These are phyloP conservation scores for Penicillium egyptiacum DNA, from an alignment of 495 filamentous ascomycete species.

Conservation along the genomic window DNA sequence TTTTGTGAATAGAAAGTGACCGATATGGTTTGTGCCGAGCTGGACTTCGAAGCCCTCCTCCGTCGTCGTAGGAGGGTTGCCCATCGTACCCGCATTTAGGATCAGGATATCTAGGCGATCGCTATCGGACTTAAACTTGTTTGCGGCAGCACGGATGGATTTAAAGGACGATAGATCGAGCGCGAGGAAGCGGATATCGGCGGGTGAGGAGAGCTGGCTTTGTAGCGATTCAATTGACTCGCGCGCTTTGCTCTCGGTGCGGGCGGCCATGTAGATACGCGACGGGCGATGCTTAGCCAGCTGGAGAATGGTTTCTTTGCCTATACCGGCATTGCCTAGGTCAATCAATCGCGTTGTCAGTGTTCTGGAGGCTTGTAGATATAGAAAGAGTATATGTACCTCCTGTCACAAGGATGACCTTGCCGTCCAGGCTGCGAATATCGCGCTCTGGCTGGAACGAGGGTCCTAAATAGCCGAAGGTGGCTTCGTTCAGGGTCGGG, in stretches of 20 bases:
- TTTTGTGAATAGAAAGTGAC: slow-evolving; percentile 61
- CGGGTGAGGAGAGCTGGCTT: slow-evolving; percentile 36
- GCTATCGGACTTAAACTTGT: slow-evolving; percentile 45
- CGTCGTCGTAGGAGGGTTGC: slow-evolving; percentile 48
- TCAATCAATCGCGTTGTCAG: not conserved
- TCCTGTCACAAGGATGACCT: slow-evolving; percentile 63
- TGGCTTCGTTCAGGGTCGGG: slow-evolving; percentile 43
- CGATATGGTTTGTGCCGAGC: slow-evolving; percentile 62
- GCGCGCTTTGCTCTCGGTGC: slow-evolving; percentile 52
- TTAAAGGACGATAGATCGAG: slow-evolving; percentile 54
- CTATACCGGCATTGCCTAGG: slow-evolving; percentile 65
- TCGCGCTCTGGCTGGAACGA: slow-evolving; percentile 56
- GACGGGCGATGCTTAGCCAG: slow-evolving; percentile 60
- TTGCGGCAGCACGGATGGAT: slow-evolving; percentile 51
- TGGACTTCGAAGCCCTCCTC: slow-evolving; percentile 79
- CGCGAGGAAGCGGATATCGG: slow-evolving; percentile 49
- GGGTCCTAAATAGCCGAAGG: slow-evolving; percentile 37
- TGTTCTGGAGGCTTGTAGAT: not conserved
- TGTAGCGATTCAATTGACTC: slow-evolving; percentile 53
- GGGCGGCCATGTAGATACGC: slow-evolving; percentile 64
- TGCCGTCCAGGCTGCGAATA: slow-evolving; percentile 56
- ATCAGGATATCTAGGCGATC: slow-evolving; percentile 60
- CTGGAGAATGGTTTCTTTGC: slow-evolving; percentile 61
- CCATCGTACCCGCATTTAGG: slow-evolving; percentile 62
- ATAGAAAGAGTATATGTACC: slow-evolving; percentile 34